Evolutionary conservation across 208 protist genomes (phyloP), one percentile per base, ranked within the genome.

Genomic region (Leishmania tropica): DNA sequence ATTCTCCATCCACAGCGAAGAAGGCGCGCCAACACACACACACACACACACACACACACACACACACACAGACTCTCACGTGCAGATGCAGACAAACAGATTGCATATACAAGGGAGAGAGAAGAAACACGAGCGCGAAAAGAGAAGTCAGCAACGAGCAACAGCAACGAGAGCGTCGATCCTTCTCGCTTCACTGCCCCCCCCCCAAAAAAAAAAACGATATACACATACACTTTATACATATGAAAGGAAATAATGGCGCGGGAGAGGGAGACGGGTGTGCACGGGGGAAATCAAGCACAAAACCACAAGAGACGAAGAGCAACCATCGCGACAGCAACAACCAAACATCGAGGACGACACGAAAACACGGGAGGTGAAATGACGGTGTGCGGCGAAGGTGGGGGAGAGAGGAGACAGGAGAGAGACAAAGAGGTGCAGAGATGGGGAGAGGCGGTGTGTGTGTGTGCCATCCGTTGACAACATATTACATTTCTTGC

Each of bases 191-290:
- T 17, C 51, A 17, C 10, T 0, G 10, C 51, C 51, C 15, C 0
- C 51, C 4, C 60, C 60, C 6, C 37, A 0, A 7, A 45, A n/a
- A 48, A n/a, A 11, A 73, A 37, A 73, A 24, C 8, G 8, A 51
- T 48, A 2, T 47, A 45, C 68, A 47, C n/a, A n/a, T 70, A 40
- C 68, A 73, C 3, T 6, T 3, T 48, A 21, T n/a, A 40, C n/a
- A 24, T 58, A 60, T 42, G 45, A 76, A 76, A 65, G 54, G 45
- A 76, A 76, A 54, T 78, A 28, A 80, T 58, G 70, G 67, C 76
- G 72, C 45, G 51, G 53, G 54, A 77, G 37, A 15, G 74, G 78
- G 15, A 31, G 78, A 70, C 64, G 60, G 60, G 62, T 0, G 45
- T 71, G 73, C 19, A 83, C 71, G 24, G n/a, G 71, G 24, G n/a